Evolutionary conservation across 495 filamentous ascomycete species (phyloP).

Genomic region (Mytilinidion resinicola): DNA sequence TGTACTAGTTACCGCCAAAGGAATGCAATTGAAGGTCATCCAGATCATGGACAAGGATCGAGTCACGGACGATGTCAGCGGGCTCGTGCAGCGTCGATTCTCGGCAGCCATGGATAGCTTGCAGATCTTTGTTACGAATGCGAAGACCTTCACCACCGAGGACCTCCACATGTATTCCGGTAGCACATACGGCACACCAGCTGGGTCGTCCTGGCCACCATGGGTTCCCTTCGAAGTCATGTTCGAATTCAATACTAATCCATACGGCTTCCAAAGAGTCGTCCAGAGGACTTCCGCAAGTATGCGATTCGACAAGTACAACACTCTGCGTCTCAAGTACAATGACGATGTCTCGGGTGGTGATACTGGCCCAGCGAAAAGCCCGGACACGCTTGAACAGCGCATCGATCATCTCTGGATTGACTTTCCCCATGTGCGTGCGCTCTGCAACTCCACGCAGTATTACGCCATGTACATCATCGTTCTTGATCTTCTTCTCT

Average conservation of each 20-base stretch:
- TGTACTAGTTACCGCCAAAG: conserved; percentile 86
- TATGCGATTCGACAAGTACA: conserved; percentile 95
- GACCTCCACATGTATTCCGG: conserved; percentile 89
- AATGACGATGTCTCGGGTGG: conserved; percentile 83
- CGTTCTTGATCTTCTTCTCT: conserved; percentile 86
- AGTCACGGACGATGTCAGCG: conserved; percentile 85
- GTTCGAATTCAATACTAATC: conserved; percentile 88
- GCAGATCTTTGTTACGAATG: conserved; percentile 94
- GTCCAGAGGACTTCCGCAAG: conserved; percentile 92
- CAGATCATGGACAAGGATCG: conserved; percentile 97
- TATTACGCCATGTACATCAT: conserved; percentile 98
- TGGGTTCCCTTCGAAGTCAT: conserved; percentile 98
- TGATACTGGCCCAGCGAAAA: conserved; percentile 31
- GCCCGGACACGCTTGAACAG: conserved; percentile 56
- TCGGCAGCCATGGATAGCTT: conserved; percentile 90
- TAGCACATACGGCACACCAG: conserved; percentile 80
- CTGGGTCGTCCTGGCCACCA: conserved; percentile 85
- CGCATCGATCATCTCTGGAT: conserved; percentile 94
- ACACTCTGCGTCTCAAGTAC: conserved; percentile 93
- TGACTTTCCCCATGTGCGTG: conserved; percentile 86
- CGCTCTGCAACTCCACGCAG: conserved; percentile 89
- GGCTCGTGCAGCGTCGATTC: conserved; percentile 89
- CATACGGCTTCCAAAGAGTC: conserved; percentile 91
- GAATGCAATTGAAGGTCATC: conserved; percentile 93
- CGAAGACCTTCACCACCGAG: conserved; percentile 72